Evolutionary conservation across 192 early-diverging fungal genomes (phyloP).

Genomic region (Haplosporangium gracile): DNA sequence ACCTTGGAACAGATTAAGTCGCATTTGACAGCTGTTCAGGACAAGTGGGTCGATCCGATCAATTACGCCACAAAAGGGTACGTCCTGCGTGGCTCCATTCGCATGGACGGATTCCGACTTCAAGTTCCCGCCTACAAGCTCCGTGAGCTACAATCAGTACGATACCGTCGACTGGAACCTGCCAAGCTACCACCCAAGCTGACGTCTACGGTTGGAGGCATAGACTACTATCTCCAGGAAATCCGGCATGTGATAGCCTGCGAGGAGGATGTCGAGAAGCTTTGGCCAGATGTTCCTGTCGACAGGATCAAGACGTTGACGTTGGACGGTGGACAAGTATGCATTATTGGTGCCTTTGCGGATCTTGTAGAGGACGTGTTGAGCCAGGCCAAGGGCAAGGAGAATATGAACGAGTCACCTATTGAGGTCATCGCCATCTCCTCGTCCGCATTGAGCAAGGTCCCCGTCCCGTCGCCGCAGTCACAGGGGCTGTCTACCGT

Average conservation of each 20-base stretch:
- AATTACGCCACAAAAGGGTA: constrained; percentile 3
- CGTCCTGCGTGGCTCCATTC: neutral
- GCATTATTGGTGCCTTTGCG: neutral
- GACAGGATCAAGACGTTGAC: neutral
- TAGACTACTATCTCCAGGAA: constrained; percentile 3
- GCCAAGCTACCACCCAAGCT: neutral
- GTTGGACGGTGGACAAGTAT: neutral
- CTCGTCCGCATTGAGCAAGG: neutral
- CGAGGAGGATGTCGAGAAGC: neutral
- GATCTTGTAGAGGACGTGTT: neutral
- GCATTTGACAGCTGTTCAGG: neutral
- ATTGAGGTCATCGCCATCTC: neutral
- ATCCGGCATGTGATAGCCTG: neutral
- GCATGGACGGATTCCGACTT: neutral
- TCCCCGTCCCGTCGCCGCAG: neutral
- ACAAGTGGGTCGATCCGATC: neutral
- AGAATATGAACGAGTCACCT: neutral
- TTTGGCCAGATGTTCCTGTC: constrained; percentile 4
- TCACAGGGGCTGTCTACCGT: no score
- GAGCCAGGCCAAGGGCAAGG: neutral
- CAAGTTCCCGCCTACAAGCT: constrained; percentile 10
- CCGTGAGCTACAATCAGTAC: constrained; percentile 3
- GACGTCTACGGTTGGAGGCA: neutral
- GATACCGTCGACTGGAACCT: neutral
- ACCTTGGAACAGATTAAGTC: neutral